A percentile compares a stretch with the other conserved stretches of the same genome.
Evolutionary conservation across 345 rosid genomes (phyloP).

Genomic region (Adansonia digitata): DNA sequence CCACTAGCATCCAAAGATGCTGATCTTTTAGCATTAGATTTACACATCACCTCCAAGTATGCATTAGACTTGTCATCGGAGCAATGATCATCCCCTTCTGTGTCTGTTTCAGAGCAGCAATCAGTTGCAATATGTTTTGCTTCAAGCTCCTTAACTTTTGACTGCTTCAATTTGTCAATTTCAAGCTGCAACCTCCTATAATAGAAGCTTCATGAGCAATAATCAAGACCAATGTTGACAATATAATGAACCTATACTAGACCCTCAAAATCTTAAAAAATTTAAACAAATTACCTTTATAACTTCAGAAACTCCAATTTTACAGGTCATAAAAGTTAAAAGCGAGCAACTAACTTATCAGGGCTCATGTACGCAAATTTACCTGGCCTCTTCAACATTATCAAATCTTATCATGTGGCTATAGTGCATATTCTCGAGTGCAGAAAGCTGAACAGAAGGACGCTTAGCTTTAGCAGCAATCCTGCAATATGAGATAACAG

Average conservation of each 20-base stretch:
- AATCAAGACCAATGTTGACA: neutral
- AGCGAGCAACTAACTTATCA: slow-evolving; percentile 3
- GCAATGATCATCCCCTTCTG: slow-evolving; percentile 54
- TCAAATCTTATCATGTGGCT: slow-evolving; percentile 94
- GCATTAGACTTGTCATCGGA: slow-evolving; percentile 36
- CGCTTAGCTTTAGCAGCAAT: slow-evolving; percentile 69
- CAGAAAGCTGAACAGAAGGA: slow-evolving; percentile 64
- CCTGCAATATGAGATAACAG: slow-evolving; percentile 36
- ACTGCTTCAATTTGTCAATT: slow-evolving; percentile 56
- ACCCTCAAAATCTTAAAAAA: neutral
- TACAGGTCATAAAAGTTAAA: slow-evolving; percentile 1
- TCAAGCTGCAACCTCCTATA: slow-evolving; percentile 63
- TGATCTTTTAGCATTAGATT: slow-evolving; percentile 33
- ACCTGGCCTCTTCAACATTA: slow-evolving; percentile 80
- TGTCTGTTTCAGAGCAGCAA: slow-evolving; percentile 83
- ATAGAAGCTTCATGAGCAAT: slow-evolving; percentile 12
- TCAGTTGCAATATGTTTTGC: slow-evolving; percentile 31
- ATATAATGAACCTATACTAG: slow-evolving; percentile 2
- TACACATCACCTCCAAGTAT: slow-evolving; percentile 33
- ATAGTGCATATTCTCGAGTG: slow-evolving; percentile 90
- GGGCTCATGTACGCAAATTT: slow-evolving; percentile 13
- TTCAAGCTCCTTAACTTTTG: slow-evolving; percentile 34
- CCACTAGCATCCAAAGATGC: slow-evolving; percentile 30
- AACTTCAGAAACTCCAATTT: slow-evolving; percentile 9
- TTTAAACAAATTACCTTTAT: neutral